These are phyloP conservation scores for Populus simonii DNA, from an alignment of 345 rosid species.

Conservation along the genomic window DNA sequence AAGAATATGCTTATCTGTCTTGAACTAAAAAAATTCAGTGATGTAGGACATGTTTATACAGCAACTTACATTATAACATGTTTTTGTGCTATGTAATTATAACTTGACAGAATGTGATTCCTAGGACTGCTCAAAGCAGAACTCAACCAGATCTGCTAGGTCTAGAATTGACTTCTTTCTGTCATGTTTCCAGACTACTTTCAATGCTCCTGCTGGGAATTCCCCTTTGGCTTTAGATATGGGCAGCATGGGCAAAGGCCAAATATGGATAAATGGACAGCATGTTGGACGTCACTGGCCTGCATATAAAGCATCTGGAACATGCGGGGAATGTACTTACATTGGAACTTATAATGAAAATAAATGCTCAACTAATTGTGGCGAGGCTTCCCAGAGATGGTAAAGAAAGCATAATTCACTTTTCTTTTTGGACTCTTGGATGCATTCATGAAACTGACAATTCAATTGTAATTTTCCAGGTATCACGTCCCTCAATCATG, in stretches of 20 bases:
- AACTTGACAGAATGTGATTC: background rate
- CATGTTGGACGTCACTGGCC: constrained; percentile 93
- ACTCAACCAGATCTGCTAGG: background rate
- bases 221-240: constrained; percentile 86
- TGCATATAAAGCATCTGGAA: constrained; percentile 79
- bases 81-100: background rate
- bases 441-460: constrained; percentile 1
- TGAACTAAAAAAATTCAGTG: background rate
- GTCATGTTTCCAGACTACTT: constrained; percentile 55
- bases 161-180: constrained; percentile 13
- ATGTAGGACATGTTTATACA: background rate
- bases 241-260: constrained; percentile 98
- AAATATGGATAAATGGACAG: constrained; percentile 92
- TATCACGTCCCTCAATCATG: constrained; percentile 91
- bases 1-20: background rate
- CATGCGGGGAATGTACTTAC: constrained; percentile 62
- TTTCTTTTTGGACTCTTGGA: background rate
- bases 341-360: constrained; percentile 68
- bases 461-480: constrained; percentile 43
- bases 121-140: background rate
- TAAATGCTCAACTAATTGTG: constrained; percentile 81
- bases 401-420: constrained; percentile 20
- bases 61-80: background rate
- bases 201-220: constrained; percentile 83
- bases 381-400: constrained; percentile 97